These are phyloP conservation scores for Taphrina communis DNA, from an alignment of 1,139 yeast genomes.

Conservation along the genomic window DNA sequence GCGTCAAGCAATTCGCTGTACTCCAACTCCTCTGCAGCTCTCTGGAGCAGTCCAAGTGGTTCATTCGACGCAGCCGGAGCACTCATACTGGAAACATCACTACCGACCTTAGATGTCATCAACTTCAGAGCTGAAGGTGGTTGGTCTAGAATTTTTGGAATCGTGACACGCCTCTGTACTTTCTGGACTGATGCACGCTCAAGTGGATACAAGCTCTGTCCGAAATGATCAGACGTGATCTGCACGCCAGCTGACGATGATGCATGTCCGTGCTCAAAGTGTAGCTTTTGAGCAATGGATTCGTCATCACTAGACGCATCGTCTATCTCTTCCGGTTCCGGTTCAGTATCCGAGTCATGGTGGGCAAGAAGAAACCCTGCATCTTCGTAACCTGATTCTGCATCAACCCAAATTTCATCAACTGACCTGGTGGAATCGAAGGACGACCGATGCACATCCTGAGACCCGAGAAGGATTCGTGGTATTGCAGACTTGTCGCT, in stretches of 20 bases:
- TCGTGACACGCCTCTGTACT: conserved; percentile 63
- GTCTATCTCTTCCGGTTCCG: neutral
- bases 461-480: conserved; percentile 1
- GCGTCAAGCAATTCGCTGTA: conserved; percentile 69
- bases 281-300: conserved; percentile 5
- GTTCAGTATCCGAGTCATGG: conserved; percentile 24
- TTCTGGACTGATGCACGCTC: conserved; percentile 41
- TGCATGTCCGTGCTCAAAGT: neutral
- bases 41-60: conserved; percentile 81
- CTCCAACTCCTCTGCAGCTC: conserved; percentile 78
- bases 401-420: conserved; percentile 34
- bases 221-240: neutral
- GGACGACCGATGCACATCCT: conserved; percentile 15
- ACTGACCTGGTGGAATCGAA: conserved; percentile 25
- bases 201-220: conserved; percentile 36
- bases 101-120: conserved; percentile 88
- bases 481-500: neutral
- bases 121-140: conserved; percentile 85
- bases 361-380: conserved; percentile 32
- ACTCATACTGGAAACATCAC: conserved; percentile 81
- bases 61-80: conserved; percentile 96
- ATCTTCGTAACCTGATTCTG: conserved; percentile 15
- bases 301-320: conserved; percentile 33
- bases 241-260: neutral
- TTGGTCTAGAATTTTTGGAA: conserved; percentile 64